Evolutionary conservation across 169 alveolate genomes (phyloP).

Genomic region (Cryptosporidium viatorum): DNA sequence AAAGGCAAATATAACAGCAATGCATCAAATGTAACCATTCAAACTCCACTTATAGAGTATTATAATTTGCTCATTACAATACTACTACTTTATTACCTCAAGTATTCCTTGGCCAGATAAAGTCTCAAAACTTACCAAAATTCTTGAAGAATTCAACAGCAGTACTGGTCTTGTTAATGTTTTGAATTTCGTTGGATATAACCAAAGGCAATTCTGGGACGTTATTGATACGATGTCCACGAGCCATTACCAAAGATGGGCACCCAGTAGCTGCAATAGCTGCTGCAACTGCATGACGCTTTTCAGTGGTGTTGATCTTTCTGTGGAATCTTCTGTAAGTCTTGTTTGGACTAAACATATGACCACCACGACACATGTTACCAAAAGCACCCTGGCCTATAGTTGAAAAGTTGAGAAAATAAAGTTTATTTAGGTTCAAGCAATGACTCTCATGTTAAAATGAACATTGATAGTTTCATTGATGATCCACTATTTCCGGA

Average conservation of each 20-base stretch:
- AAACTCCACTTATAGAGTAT: no score
- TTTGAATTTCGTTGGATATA: conserved; percentile 78
- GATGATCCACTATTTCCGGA: neutral
- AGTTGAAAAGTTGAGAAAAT: conserved; percentile 45
- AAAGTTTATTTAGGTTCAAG: neutral
- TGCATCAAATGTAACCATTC: no score
- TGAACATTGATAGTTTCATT: neutral
- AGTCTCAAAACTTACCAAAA: conserved; percentile 64
- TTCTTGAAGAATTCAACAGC: conserved; percentile 69
- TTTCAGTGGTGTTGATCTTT: conserved; percentile 94
- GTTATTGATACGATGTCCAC: conserved; percentile 96
- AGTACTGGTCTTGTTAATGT: conserved; percentile 75
- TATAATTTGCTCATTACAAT: no score
- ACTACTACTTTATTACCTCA: neutral
- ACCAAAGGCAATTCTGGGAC: conserved; percentile 97
- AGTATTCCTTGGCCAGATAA: neutral
- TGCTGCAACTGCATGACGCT: conserved; percentile 97
- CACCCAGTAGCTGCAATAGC: conserved; percentile 98
- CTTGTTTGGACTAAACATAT: conserved; percentile 98
- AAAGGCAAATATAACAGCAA: neutral
- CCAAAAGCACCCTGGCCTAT: conserved; percentile 99
- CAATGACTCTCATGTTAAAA: neutral
- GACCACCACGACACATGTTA: conserved; percentile 99
- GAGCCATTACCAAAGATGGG: conserved; percentile 96
- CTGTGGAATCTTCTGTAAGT: conserved; percentile 98